phyloP scores from a whole-genome alignment of 2,329 filamentous ascomycete genomes.

The Colletotrichum cereale region DNA sequence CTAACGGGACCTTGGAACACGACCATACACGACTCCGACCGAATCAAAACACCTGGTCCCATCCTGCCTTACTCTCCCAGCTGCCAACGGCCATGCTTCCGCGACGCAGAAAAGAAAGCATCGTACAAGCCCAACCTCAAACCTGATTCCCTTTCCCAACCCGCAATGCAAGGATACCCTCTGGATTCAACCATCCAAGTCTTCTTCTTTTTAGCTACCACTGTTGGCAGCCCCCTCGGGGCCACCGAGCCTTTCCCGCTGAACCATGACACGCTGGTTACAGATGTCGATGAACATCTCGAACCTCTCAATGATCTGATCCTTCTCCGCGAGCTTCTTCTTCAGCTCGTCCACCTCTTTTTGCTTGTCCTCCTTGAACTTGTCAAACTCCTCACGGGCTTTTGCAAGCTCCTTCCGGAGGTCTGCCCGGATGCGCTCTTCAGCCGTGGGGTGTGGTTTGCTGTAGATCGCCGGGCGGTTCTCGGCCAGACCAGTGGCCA shows the following conservation, averaged over 20 bases:
- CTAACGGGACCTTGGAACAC: conserved; percentile 33
- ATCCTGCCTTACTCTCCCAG: conserved; percentile 23
- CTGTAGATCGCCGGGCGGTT: conserved; percentile 74
- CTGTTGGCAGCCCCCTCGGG: conserved; percentile 29
- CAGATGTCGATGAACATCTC: conserved; percentile 80
- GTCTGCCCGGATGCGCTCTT: conserved; percentile 74
- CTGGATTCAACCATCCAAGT: background rate
- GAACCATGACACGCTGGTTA: conserved; percentile 75
- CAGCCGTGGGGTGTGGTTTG: conserved; percentile 72
- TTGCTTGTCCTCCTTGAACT: conserved; percentile 66
- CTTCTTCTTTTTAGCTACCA: conserved; percentile 9
- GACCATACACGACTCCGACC: conserved; percentile 34
- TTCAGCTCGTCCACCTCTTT: conserved; percentile 71
- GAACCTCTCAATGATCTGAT: conserved; percentile 72
- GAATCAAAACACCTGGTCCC: conserved; percentile 34
- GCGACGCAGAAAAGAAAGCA: conserved; percentile 33
- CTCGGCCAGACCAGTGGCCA: conserved; percentile 70
- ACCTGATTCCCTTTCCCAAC: conserved; percentile 33
- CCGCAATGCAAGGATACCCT: conserved; percentile 39
- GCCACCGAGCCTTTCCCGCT: conserved; percentile 63
- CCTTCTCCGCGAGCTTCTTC: conserved; percentile 72
- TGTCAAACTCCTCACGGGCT: conserved; percentile 67
- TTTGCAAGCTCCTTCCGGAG: conserved; percentile 71
- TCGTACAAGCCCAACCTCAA: conserved; percentile 32
- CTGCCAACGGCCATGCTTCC: conserved; percentile 36